Base-by-base conservation (phyloP, 2,329 filamentous ascomycete genomes). In the Fusarium mangiferae region DNA sequence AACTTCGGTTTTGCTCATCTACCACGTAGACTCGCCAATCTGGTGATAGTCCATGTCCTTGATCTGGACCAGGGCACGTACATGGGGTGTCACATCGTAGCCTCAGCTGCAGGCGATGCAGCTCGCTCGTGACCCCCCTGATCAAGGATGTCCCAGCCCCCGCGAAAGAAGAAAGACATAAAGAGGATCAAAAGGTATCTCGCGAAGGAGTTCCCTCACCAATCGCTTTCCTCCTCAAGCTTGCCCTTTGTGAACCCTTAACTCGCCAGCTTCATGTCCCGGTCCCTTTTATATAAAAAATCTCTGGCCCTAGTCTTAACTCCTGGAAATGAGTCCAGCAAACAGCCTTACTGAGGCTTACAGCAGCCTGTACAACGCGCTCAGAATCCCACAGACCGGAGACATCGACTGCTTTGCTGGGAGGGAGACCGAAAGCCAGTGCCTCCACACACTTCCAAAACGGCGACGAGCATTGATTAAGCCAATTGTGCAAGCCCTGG, bases 61-160 rank as follows among this genome's bases (percentile, higher is more conserved):
- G 18, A 24, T 45, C 39, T 28, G 41, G 57, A 52, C 66, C 35
- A 45, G 48, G 52, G 42, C 39, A 39, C 26, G 10, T 26, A 22
- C 26, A 55, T 54, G 44, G 45, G 51, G 17, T 30, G 49, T 46
- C 41, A 46, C 39, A 30, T 49, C 58, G 38, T 58, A 39, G 17
- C n/a, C 62, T 48, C 62, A 64, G 66, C 54, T 74, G 62, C 55
- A 51, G 17, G 26, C 33, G 60, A 68, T 42, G 8, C 59, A 58
- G 24, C 20, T 44, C 35, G 9, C 54, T 36, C 35, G n/a, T 38
- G 52, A 41, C 13, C 15, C 46, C 26, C n/a, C 41, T 28, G 54
- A 30, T 48, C n/a, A 20, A 38, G 10, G 22, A 33, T 15, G 18
- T 24, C 59, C n/a, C 48, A 73, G 48, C 70, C 60, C 57, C 61